phyloP scores from a whole-genome alignment of 2,329 filamentous ascomycete species.

The Albifimbria verrucaria region DNA sequence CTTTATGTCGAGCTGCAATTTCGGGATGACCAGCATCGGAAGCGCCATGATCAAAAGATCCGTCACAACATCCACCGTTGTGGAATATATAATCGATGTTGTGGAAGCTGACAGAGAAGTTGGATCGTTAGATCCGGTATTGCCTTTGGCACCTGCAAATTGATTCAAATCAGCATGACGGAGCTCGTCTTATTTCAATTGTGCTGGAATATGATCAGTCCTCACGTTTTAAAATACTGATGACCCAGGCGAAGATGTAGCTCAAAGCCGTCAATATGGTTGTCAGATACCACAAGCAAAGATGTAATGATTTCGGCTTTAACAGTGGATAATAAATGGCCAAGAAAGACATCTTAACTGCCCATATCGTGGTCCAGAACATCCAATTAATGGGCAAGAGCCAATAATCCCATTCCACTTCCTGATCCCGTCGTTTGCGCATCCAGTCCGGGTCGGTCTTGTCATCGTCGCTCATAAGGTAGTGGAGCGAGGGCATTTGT shows the following conservation, averaged over 20 bases:
- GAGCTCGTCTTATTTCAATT: not conserved
- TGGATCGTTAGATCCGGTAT: no score
- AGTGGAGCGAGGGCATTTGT: constrained; percentile 2
- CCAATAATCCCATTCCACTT: not conserved
- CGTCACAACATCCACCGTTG: constrained; percentile 6
- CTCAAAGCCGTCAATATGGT: not conserved
- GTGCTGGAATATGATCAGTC: not conserved
- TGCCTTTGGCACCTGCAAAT: no score
- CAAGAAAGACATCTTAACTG: not conserved
- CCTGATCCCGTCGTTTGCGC: not conserved
- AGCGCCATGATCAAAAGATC: constrained; percentile 11
- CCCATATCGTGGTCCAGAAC: not conserved
- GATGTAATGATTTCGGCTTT: not conserved
- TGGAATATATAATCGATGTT: constrained; percentile 2
- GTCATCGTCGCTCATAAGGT: not conserved
- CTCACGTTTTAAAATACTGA: not conserved
- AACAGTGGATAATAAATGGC: not conserved
- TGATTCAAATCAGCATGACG: no score
- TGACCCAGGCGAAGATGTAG: not conserved
- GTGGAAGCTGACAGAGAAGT: not conserved
- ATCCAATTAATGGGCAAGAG: not conserved
- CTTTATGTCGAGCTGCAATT: constrained; percentile 6
- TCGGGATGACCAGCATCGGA: constrained; percentile 8
- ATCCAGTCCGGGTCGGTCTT: not conserved
- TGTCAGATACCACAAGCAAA: not conserved